A percentile compares a stretch with the other conserved stretches of the same genome.
These are phyloP conservation scores for Bacidia rubella DNA, from an alignment of 495 filamentous ascomycete genomes.

Conservation along the genomic window DNA sequence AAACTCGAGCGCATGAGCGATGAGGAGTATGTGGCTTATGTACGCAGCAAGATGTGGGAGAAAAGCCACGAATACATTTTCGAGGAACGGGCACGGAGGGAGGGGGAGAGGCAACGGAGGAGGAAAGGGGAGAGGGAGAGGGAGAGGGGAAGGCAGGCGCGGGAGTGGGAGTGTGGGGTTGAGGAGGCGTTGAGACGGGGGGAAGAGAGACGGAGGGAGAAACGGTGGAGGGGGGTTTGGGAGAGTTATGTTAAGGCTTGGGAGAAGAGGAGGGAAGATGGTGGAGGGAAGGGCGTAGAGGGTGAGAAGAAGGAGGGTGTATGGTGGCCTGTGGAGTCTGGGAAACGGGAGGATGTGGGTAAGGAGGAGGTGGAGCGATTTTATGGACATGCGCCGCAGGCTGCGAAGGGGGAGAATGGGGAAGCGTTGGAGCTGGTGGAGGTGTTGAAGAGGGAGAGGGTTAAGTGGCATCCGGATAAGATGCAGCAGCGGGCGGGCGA, in stretches of 20 bases:
- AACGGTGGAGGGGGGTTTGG: conserved; percentile 44
- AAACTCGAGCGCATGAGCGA: conserved; percentile 79
- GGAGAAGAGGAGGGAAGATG: conserved; percentile 33
- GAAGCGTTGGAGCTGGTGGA: conserved; percentile 32
- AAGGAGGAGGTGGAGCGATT: conserved; percentile 51
- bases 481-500: conserved; percentile 79
- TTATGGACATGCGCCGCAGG: conserved; percentile 38
- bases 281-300: background rate
- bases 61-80: conserved; percentile 54
- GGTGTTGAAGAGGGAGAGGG: conserved; percentile 68
- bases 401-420: conserved; percentile 12
- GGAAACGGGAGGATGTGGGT: conserved; percentile 44
- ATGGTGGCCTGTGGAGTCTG: conserved; percentile 67
- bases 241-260: conserved; percentile 48
- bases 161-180: conserved; percentile 32
- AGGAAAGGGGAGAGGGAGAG: conserved; percentile 30
- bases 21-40: conserved; percentile 76
- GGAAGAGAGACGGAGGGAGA: conserved; percentile 32
- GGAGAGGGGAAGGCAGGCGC: conserved; percentile 26
- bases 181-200: conserved; percentile 40
- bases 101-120: conserved; percentile 38
- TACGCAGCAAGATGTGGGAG: conserved; percentile 87
- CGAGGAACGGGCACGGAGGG: conserved; percentile 49
- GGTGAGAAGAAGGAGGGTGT: conserved; percentile 33
- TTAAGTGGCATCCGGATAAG: conserved; percentile 97